Base-by-base conservation (phyloP, 257 asterid species). In the Fraxinus excelsior region DNA sequence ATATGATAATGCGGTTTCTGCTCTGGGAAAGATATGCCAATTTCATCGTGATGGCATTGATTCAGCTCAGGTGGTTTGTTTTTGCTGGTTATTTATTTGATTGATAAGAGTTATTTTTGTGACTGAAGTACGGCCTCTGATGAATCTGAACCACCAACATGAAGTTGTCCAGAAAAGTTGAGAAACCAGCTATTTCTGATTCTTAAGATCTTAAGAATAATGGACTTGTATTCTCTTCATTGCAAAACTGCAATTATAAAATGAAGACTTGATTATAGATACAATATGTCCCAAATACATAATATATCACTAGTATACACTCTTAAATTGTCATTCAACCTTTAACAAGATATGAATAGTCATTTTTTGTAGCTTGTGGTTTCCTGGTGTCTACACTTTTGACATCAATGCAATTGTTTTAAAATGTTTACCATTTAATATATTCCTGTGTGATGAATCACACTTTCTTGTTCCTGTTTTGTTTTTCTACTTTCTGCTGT, bases 1-100 rank as follows among this genome's bases (percentile, higher is more conserved):
- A 71, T 93, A 96, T 66, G 99, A 96, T 78, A 96, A 96, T 85
- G 99, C 98, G 56, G 97, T 96, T 75, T 96, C 99, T 67, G 98
- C 99, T 62, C 78, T 96, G 42, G 98, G 99, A 79, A 96, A 96
- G 93, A 93, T 96, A 79, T 93, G 97, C 66, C 96, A 87, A 76
- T 90, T 87, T 80, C 97, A 96, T 77, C 99, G 97, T 69, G 97
- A 93, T 75, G 86, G 92, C 81, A 96, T 96, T 37, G 96, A 96
- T 88, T 84, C 97, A 37, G 85, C 94, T 68, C 98, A 92, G 96
- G 98, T 94, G 80, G 62, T 70, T 74, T 71, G 2, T 62, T 66
- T 78, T 65, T 28, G 56, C 53, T 67, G 11, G 68, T 73, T 69
- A 16, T 11, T 53, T 42, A 23, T 73, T 69, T 70, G 38, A 51